Percentiles rank a stretch among this genome's conserved stretches.
phyloP scores from a whole-genome alignment of 768 basidiomycete species.

The Xanthoconium purpureum region DNA sequence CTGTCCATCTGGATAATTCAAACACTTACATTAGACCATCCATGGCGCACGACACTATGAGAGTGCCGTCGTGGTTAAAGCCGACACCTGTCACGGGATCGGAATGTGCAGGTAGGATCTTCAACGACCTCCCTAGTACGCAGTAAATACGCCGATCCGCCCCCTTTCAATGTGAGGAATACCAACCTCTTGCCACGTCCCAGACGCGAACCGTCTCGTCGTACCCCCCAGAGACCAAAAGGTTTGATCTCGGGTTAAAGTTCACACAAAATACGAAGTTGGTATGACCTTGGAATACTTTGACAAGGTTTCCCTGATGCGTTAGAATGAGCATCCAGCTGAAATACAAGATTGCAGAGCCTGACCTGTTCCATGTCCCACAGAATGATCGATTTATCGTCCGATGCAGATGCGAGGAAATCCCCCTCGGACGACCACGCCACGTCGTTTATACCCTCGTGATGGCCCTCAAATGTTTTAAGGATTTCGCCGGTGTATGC shows the following conservation, averaged over 20 bases:
- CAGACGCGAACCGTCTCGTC: conserved; percentile 97
- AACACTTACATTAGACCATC: conserved; percentile 88
- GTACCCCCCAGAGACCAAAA: conserved; percentile 90
- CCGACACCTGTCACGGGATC: conserved; percentile 94
- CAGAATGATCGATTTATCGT: conserved; percentile 85
- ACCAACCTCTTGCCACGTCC: conserved; percentile 84
- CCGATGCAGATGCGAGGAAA: conserved; percentile 87
- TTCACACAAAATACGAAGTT: conserved; percentile 94
- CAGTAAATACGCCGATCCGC: conserved; percentile 1
- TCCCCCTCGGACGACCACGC: conserved; percentile 84
- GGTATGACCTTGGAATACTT: conserved; percentile 79
- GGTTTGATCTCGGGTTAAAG: conserved; percentile 85
- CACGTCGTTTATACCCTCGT: conserved; percentile 84
- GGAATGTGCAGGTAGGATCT: conserved; percentile 91
- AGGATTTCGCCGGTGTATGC: conserved; percentile 67
- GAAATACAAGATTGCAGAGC: conserved; percentile 7
- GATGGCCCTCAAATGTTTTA: conserved; percentile 70
- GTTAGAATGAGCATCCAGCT: neutral
- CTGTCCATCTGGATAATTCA: neutral
- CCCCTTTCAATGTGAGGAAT: neutral
- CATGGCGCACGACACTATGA: conserved; percentile 93
- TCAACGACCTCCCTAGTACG: conserved; percentile 69
- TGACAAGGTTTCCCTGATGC: conserved; percentile 53
- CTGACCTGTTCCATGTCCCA: conserved; percentile 74
- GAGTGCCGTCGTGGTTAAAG: conserved; percentile 93